Evolutionary conservation across 1,139 yeast species (phyloP).

Genomic region (Candida albicans): DNA sequence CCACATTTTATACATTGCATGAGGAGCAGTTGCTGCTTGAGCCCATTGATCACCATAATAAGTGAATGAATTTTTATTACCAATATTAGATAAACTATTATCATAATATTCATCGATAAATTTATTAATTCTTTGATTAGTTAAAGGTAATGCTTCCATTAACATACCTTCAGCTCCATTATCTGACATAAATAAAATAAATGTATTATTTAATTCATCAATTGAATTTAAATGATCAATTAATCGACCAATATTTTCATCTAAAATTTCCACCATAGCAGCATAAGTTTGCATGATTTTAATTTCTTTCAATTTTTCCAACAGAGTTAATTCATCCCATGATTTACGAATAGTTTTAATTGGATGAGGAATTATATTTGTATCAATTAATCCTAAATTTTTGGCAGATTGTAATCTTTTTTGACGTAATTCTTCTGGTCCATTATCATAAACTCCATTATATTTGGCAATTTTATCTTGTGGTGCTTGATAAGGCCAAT

Average conservation of each 20-base stretch:
- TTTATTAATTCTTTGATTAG: conserved; percentile 25
- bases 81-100: conserved; percentile 49
- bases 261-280: conserved; percentile 60
- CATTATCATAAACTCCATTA: conserved; percentile 48
- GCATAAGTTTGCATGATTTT: conserved; percentile 57
- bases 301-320: conserved; percentile 35
- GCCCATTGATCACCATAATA: conserved; percentile 64
- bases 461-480: conserved; percentile 46
- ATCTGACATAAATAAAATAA: conserved; percentile 57
- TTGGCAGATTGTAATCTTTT: conserved; percentile 39
- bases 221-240: conserved; percentile 36
- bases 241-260: conserved; percentile 49
- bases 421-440: conserved; percentile 46
- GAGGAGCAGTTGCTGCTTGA: conserved; percentile 63
- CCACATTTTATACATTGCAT: conserved; percentile 52
- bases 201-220: conserved; percentile 51
- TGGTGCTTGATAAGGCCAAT: conserved; percentile 64
- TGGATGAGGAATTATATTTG: conserved; percentile 46
- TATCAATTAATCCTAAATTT: conserved; percentile 45
- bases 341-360: conserved; percentile 40
- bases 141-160: conserved; percentile 52
- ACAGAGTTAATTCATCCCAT: conserved; percentile 42
- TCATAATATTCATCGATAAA: conserved; percentile 36
- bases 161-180: conserved; percentile 64
- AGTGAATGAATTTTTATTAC: conserved; percentile 47